These are phyloP conservation scores for Pelargonium cotyledonis DNA, from an alignment of 441 rosid genomes.

Conservation along the genomic window DNA sequence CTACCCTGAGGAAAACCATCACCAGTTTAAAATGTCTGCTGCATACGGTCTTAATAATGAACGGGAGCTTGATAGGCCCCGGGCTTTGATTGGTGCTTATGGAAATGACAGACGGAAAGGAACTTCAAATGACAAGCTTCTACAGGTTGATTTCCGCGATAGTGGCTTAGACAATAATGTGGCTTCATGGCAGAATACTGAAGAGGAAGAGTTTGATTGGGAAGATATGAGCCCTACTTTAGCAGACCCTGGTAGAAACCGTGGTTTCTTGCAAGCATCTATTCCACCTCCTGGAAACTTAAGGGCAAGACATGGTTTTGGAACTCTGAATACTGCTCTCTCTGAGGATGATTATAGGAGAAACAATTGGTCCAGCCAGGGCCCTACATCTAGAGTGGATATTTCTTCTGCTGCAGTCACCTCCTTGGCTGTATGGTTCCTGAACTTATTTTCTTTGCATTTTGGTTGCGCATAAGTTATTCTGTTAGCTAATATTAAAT, in stretches of 20 bases:
- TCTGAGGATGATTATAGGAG: slow-evolving; percentile 44
- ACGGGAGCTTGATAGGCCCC: slow-evolving; percentile 17
- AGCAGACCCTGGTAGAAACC: slow-evolving; percentile 37
- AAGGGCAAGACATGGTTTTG: slow-evolving; percentile 40
- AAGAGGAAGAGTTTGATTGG: slow-evolving; percentile 5
- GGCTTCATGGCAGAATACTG: slow-evolving; percentile 79
- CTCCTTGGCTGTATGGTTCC: slow-evolving; percentile 35
- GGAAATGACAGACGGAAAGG: background rate
- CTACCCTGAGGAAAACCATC: background rate
- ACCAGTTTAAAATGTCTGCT: background rate
- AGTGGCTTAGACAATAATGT: background rate
- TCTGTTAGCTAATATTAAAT: background rate
- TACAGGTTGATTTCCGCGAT: background rate
- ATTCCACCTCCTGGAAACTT: slow-evolving; percentile 37
- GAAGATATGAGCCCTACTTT: slow-evolving; percentile 39
- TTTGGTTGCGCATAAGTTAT: slow-evolving; percentile 8
- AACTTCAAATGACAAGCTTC: background rate
- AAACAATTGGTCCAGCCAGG: slow-evolving; percentile 28
- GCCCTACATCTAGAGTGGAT: slow-evolving; percentile 35
- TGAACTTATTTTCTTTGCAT: slow-evolving; percentile 10
- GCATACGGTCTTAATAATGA: background rate
- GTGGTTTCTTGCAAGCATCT: slow-evolving; percentile 44
- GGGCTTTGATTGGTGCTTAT: background rate
- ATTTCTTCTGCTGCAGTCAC: slow-evolving; percentile 31
- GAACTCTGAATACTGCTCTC: slow-evolving; percentile 31